Base-by-base conservation (phyloP, 2,329 filamentous ascomycete genomes). In the Talaromyces marneffei region DNA sequence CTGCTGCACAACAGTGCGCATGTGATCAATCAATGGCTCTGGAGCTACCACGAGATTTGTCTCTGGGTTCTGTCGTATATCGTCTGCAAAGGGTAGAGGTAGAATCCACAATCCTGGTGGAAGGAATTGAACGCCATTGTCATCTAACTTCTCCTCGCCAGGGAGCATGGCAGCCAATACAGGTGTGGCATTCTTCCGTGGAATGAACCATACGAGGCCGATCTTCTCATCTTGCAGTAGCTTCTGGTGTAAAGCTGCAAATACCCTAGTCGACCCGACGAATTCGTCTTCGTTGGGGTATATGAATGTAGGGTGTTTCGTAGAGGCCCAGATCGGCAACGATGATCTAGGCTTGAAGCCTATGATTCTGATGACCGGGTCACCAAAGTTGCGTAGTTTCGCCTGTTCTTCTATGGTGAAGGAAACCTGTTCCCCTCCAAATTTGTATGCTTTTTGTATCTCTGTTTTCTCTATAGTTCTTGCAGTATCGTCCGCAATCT, bases 241-340 rank as follows among this genome's bases (percentile, higher is more conserved):
- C 71, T 96, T 97, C 69, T 92, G 88, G 78, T 95, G 92, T 23
- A 99, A 78, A 0, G 94, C 91, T 2, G 92, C 88, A 72, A 97
- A 99, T 2, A 96, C 92, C 7, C 94, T 87, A 0, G 92, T 95
- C 1, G 92, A 97, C 20, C 94, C 94, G 27, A 97, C 83, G 68
- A 87, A 96, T 64, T 91, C 89, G 65, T 92, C 88, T 75, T 99
- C 94, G 18, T 89, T 94, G 0, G 94, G 94, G 70, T 96, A 97
- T 62, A 99, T 90, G 74, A 97, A 99, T 0, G 87, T 91, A 0
- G 92, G 90, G 68, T 92, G 92, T 70, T 90, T 91, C 54, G 90
- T 82, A 35, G 90, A 92, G 1, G 91, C 90, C 92, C 93, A 97
- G 18, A 88, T 80, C 0, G 90, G 89, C 1, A 97, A 79, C 68